These are phyloP conservation scores for Phialophora tarda DNA, from an alignment of 2,329 filamentous ascomycete species.

Conservation along the genomic window DNA sequence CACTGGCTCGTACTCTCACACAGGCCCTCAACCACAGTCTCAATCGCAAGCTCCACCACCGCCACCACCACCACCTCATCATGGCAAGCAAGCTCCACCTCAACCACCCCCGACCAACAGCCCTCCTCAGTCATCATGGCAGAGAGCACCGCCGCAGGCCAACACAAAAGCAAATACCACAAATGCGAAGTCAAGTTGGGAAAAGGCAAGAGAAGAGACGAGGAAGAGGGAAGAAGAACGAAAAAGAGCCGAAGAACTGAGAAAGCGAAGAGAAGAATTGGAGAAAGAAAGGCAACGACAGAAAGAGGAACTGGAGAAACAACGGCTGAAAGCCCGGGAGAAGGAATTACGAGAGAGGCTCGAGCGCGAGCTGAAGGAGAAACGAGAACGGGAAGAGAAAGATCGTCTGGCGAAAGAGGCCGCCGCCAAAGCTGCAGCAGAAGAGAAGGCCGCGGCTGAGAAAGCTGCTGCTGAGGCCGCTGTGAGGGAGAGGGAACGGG, in stretches of 20 bases:
- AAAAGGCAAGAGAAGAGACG: conserved; percentile 41
- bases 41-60: conserved; percentile 10
- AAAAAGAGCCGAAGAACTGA: conserved; percentile 39
- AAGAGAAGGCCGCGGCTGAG: conserved; percentile 21
- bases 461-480: conserved; percentile 43
- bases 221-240: conserved; percentile 40
- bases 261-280: conserved; percentile 36
- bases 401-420: conserved; percentile 46
- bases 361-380: conserved; percentile 43
- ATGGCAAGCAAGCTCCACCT: background rate
- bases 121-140: conserved; percentile 40
- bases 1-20: conserved; percentile 21
- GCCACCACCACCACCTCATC: background rate
- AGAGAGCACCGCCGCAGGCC: conserved; percentile 35
- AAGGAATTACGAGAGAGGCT: conserved; percentile 39
- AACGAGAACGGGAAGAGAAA: conserved; percentile 42
- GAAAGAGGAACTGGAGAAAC: conserved; percentile 39
- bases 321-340: conserved; percentile 39
- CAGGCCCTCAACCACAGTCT: conserved; percentile 3
- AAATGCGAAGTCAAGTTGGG: conserved; percentile 39
- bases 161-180: conserved; percentile 37
- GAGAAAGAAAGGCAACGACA: conserved; percentile 39
- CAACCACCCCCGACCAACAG: conserved; percentile 20
- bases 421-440: conserved; percentile 39
- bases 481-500: conserved; percentile 32